Evolutionary conservation across 352 stramenopile species (phyloP), one percentile per base, ranked within the genome.

Genomic region (Phytophthora macrochlamydospora): DNA sequence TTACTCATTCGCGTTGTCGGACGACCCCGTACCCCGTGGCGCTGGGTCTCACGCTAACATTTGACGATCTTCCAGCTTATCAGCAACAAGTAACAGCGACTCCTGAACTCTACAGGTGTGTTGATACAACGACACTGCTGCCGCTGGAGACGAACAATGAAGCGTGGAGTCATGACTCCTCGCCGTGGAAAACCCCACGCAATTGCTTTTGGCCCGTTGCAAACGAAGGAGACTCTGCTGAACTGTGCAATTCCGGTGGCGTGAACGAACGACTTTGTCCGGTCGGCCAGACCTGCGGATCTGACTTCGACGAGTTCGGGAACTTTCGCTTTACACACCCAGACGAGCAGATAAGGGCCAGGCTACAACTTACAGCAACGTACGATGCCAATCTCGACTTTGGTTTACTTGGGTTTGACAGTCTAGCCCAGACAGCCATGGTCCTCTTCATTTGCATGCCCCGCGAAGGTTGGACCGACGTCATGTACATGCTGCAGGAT

Each of bases 391-490:
- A 91, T 37, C 70, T 97, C 32, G 93, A 92, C 44, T 97, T 75
- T 59, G 93, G 94, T 1, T 89, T 92, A 33, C 81, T 80, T 2
- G 87, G 67, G 29, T 98, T 98, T 51, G 93, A 98, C 65, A 77
- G 94, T 55, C 91, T 98, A n/a, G 67, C 70, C 0, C 77, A 71
- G 12, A 80, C 92, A 2, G 87, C 90, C 28, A 65, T 98, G 1
- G 83, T 88, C 6, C 89, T 97, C n/a, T 97, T 98, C 59, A 87
- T 97, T 50, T 85, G 83, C 18, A 86, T 98, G 31, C 97, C 93
- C 1, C 74, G 95, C 29, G 90, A 97, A 66, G 94, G 94, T 9
- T 98, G 94, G 94, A 77, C 59, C 30, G 79, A 83, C 51, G 71
- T 84, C 50, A 90, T 90, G 78, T 87, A 88, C 61, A 79, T 82